These are phyloP conservation scores for Cryphonectria naterciae DNA, from an alignment of 2,329 filamentous ascomycete genomes.

Conservation along the genomic window DNA sequence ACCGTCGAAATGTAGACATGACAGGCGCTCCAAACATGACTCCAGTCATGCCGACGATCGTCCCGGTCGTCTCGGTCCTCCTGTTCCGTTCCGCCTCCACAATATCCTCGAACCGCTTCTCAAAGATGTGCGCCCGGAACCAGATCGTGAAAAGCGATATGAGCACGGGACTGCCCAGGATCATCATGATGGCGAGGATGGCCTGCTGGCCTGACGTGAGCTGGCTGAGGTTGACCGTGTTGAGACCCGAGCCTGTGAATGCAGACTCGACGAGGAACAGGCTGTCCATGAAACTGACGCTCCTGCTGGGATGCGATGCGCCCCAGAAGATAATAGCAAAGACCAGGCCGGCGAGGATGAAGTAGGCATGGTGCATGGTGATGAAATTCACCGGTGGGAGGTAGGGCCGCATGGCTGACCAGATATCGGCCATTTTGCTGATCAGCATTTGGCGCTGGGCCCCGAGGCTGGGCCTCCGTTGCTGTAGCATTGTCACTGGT, in stretches of 20 bases:
- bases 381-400: slow-evolving; percentile 61
- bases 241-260: slow-evolving; percentile 69
- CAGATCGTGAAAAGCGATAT: slow-evolving; percentile 67
- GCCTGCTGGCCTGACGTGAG: slow-evolving; percentile 70
- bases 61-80: slow-evolving; percentile 33
- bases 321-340: slow-evolving; percentile 65
- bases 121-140: slow-evolving; percentile 64
- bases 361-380: slow-evolving; percentile 69
- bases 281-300: slow-evolving; percentile 64
- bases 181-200: slow-evolving; percentile 64
- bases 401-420: slow-evolving; percentile 21
- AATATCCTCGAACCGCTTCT: slow-evolving; percentile 60
- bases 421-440: slow-evolving; percentile 14
- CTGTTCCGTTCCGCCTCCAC: slow-evolving; percentile 47
- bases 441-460: slow-evolving; percentile 10
- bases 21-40: slow-evolving; percentile 34
- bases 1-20: slow-evolving; percentile 26
- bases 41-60: slow-evolving; percentile 32
- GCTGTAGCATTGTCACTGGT: slow-evolving; percentile 10
- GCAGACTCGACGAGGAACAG: slow-evolving; percentile 68
- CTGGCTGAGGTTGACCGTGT: slow-evolving; percentile 62
- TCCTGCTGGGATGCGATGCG: slow-evolving; percentile 52
- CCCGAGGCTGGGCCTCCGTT: slow-evolving; percentile 10
- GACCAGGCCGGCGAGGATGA: slow-evolving; percentile 57
- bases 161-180: slow-evolving; percentile 66